A percentile compares a stretch with the other conserved stretches of the same genome.
These are phyloP conservation scores for Suhomyces pyralidae DNA, from an alignment of 805 yeast species.

Conservation along the genomic window DNA sequence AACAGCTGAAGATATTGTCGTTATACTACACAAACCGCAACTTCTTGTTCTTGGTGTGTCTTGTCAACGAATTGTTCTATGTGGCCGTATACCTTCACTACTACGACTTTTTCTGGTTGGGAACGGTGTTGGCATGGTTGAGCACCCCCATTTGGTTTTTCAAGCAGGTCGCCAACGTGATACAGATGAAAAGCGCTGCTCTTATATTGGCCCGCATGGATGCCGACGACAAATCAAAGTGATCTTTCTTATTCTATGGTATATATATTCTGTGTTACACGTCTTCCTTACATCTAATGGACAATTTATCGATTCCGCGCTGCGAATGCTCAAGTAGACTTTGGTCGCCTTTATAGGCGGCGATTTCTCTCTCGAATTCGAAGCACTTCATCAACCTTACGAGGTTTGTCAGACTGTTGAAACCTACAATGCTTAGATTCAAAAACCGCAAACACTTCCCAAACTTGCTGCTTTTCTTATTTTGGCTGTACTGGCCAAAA, in stretches of 20 bases:
- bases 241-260: not conserved
- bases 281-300: slow-evolving; percentile 27
- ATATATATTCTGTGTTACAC: not conserved
- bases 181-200: slow-evolving; percentile 87
- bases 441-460: slow-evolving; percentile 35
- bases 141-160: slow-evolving; percentile 86
- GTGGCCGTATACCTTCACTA: slow-evolving; percentile 81
- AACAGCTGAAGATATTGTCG: slow-evolving; percentile 67
- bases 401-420: slow-evolving; percentile 36
- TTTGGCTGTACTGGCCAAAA: slow-evolving; percentile 6
- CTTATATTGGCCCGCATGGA: slow-evolving; percentile 74
- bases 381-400: slow-evolving; percentile 40
- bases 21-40: slow-evolving; percentile 83
- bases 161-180: slow-evolving; percentile 85
- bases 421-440: slow-evolving; percentile 45
- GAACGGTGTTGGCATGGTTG: slow-evolving; percentile 53
- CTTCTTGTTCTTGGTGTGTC: slow-evolving; percentile 85
- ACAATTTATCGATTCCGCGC: slow-evolving; percentile 25
- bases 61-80: slow-evolving; percentile 89
- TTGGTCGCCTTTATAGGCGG: slow-evolving; percentile 23
- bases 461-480: slow-evolving; percentile 13
- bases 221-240: slow-evolving; percentile 46
- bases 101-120: slow-evolving; percentile 60
- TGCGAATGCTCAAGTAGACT: slow-evolving; percentile 32
- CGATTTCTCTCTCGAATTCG: slow-evolving; percentile 37